Conservation (phyloP, 306 rosid species). For the Medicago arabica region DNA sequence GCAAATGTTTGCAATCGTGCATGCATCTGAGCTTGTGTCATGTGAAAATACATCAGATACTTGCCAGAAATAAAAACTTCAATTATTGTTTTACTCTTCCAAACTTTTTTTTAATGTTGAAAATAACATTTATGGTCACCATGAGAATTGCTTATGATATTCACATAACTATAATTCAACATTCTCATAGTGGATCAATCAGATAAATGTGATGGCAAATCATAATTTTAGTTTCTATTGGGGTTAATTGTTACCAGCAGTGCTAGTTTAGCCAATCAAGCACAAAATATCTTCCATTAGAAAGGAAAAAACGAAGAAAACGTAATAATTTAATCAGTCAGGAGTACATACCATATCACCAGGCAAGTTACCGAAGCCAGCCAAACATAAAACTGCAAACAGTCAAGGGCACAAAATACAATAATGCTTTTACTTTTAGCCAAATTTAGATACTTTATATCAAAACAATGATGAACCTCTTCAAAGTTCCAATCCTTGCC, state of each 20-base stretch:
- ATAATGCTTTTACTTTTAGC: constrained; percentile 5
- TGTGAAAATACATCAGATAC: constrained; percentile 24
- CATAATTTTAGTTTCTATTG: constrained; percentile 17
- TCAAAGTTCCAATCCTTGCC: constrained; percentile 5
- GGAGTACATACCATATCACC: constrained; percentile 85
- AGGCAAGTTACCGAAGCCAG: constrained; percentile 96
- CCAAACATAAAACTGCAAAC: constrained; percentile 80
- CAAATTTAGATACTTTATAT: constrained; percentile 16
- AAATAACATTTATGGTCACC: background rate
- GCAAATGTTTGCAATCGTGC: constrained; percentile 30
- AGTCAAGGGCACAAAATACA: constrained; percentile 64
- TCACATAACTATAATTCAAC: background rate
- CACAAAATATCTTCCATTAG: constrained; percentile 2
- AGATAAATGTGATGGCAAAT: constrained; percentile 16
- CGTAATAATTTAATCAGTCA: constrained; percentile 38
- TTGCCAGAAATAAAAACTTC: background rate
- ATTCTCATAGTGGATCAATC: background rate
- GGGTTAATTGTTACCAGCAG: constrained; percentile 8
- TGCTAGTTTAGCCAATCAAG: constrained; percentile 22
- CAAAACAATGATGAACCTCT: constrained; percentile 33
- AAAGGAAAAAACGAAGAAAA: constrained; percentile 35
- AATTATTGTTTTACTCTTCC: constrained; percentile 1
- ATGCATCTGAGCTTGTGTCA: constrained; percentile 5
- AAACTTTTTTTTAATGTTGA: background rate
- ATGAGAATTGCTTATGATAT: background rate